Conservation (phyloP, 768 basidiomycete species). For the Trametes cinnabarina region DNA sequence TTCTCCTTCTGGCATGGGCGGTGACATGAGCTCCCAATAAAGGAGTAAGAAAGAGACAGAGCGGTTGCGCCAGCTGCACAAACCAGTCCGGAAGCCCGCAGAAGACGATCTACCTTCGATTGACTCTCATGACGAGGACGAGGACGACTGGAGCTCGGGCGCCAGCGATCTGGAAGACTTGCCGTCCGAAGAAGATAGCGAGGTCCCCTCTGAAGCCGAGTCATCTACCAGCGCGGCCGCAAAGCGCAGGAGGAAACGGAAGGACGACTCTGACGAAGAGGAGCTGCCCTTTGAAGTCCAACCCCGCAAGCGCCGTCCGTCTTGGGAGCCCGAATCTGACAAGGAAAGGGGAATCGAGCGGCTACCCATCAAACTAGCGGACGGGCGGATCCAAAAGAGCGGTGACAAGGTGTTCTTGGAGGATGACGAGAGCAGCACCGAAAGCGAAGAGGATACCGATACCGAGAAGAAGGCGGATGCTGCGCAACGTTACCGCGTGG, state of each 20-base stretch:
- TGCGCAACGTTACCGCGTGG: constrained; percentile 36
- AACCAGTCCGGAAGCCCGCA: constrained; percentile 45
- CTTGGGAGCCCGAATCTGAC: constrained; percentile 46
- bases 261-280: constrained; percentile 44
- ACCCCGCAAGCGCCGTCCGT: constrained; percentile 51
- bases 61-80: constrained; percentile 63
- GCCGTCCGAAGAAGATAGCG: constrained; percentile 23
- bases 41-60: constrained; percentile 87
- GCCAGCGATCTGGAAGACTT: constrained; percentile 28
- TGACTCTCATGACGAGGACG: constrained; percentile 63
- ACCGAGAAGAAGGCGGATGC: constrained; percentile 30
- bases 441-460: constrained; percentile 34
- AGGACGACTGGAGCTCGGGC: constrained; percentile 52
- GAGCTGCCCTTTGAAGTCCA: constrained; percentile 75
- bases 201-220: constrained; percentile 9
- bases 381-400: constrained; percentile 71
- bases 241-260: constrained; percentile 19
- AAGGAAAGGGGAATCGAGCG: constrained; percentile 53
- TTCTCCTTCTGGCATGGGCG: constrained; percentile 5
- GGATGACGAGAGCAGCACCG: constrained; percentile 22
- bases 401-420: constrained; percentile 35
- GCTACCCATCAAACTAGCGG: constrained; percentile 83
- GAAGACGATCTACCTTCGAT: constrained; percentile 68
- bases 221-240: neutral
- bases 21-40: neutral